These are phyloP conservation scores for Marasmius tenuissimus DNA, from an alignment of 1,284 basidiomycete species.

Conservation along the genomic window DNA sequence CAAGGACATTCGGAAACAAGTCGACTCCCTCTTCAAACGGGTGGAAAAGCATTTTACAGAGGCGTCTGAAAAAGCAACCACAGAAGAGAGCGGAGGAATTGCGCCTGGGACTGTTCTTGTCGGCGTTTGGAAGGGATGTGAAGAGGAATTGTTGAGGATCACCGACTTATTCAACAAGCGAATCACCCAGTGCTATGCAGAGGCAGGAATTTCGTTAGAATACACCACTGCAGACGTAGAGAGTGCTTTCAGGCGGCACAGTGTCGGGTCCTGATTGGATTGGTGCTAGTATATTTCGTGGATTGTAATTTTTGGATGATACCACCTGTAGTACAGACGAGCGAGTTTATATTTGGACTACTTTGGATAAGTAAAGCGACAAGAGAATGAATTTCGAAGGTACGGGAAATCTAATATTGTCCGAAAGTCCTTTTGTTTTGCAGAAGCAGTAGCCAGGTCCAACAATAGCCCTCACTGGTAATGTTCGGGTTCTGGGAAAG, in stretches of 20 bases:
- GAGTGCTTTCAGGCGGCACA: conserved; percentile 69
- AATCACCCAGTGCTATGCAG: conserved; percentile 77
- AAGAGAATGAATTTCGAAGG: background rate
- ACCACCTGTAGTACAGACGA: background rate
- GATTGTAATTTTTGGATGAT: conserved; percentile 7
- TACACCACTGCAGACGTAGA: conserved; percentile 79
- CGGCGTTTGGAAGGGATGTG: conserved; percentile 87
- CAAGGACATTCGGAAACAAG: conserved; percentile 86
- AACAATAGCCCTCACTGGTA: conserved; percentile 8
- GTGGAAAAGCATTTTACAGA: conserved; percentile 96
- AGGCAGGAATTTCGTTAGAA: conserved; percentile 70
- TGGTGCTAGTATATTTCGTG: conserved; percentile 8
- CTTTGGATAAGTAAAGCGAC: background rate
- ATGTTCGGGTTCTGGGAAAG: conserved; percentile 35
- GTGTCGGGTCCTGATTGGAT: conserved; percentile 40
- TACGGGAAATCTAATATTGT: background rate
- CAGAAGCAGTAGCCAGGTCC: background rate
- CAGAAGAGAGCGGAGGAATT: conserved; percentile 57
- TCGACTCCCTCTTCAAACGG: conserved; percentile 87
- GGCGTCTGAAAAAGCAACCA: conserved; percentile 63
- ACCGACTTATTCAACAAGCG: conserved; percentile 68
- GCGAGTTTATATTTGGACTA: background rate
- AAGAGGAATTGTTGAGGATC: conserved; percentile 75
- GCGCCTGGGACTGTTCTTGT: conserved; percentile 70
- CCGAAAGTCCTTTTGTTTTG: background rate